Evolutionary conservation across 1,284 basidiomycete species (phyloP).

Genomic region (Ustilago curta): DNA sequence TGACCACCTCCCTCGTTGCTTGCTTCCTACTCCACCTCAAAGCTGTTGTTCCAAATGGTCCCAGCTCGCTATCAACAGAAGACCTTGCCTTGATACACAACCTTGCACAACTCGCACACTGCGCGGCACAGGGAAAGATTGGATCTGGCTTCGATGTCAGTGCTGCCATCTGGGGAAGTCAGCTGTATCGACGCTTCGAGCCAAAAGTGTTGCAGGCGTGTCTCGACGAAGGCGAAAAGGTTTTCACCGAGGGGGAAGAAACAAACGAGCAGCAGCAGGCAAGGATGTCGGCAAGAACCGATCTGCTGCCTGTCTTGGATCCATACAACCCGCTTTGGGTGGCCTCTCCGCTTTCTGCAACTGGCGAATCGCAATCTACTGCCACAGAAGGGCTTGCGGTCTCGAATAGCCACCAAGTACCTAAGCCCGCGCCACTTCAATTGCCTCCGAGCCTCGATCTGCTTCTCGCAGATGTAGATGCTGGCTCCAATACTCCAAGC

Average conservation of each 20-base stretch:
- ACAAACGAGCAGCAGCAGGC: constrained; percentile 18
- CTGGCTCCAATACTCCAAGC: constrained; percentile 66
- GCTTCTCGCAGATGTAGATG: constrained; percentile 67
- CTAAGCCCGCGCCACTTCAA: constrained; percentile 58
- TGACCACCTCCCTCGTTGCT: constrained; percentile 93
- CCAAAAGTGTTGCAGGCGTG: constrained; percentile 71
- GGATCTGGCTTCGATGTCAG: constrained; percentile 98
- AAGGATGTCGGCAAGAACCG: constrained; percentile 21
- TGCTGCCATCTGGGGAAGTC: constrained; percentile 92
- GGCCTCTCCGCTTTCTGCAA: constrained; percentile 44
- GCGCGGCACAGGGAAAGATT: constrained; percentile 96
- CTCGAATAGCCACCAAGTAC: constrained; percentile 15
- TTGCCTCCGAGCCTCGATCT: constrained; percentile 63
- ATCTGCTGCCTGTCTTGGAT: constrained; percentile 49
- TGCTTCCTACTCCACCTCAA: constrained; percentile 83
- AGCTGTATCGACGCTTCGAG: constrained; percentile 90
- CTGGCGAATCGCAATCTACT: constrained; percentile 38
- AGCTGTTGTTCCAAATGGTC: constrained; percentile 70
- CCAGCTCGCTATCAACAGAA: constrained; percentile 33
- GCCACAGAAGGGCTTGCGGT: constrained; percentile 57
- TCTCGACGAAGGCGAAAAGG: constrained; percentile 50
- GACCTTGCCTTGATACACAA: constrained; percentile 78
- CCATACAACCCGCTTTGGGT: constrained; percentile 63
- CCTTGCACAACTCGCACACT: constrained; percentile 94
- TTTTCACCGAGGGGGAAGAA: constrained; percentile 50